Evolutionary conservation across 83 land plant species (phyloP), one percentile per base, ranked within the genome.

Genomic region (Larix sibirica): DNA sequence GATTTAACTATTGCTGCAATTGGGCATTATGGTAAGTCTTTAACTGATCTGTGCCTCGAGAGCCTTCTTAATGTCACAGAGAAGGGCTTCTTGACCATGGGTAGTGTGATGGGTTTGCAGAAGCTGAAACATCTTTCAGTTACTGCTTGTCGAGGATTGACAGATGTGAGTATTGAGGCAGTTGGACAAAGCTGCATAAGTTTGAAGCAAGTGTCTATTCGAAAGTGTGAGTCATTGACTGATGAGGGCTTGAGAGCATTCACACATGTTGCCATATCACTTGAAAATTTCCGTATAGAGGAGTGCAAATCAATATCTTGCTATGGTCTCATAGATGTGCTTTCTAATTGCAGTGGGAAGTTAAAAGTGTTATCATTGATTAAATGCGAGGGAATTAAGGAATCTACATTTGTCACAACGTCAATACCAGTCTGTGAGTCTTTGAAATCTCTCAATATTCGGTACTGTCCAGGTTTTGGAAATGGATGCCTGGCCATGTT

Each of bases 81-180:
- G 90, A 91, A 81, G 42, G 98, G 98, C 23, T 93, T 93, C 82
- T 87, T 92, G 90, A 85, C 83, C 13, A 82, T 94, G 81, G 90
- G 90, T 23, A 86, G 73, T 68, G 88, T 92, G 20, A 83, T 80
- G 42, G 97, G 96, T 21, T 33, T 96, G 83, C 90, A 89, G 33
- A 89, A 83, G 65, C 85, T 96, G 86, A 89, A 76, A 61, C 80
- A 82, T 62, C 81, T 94, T 1, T 54, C 83, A n/a, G 74, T 96
- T 50, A 75, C 79, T 47, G 73, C 90, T 23, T 96, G 89, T 44
- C 65, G 63, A 17, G 89, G 86, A 14, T 70, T 84, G 73, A 70
- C 86, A 12, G 84, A 84, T 47, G 58, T 4, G 3, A 63, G 81
- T 6, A 74, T 87, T 81, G 79, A 61, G 69, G 75, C 28, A 20